Evolutionary conservation across 2,329 filamentous ascomycete genomes (phyloP).

Genomic region (Albifimbria verrucaria): DNA sequence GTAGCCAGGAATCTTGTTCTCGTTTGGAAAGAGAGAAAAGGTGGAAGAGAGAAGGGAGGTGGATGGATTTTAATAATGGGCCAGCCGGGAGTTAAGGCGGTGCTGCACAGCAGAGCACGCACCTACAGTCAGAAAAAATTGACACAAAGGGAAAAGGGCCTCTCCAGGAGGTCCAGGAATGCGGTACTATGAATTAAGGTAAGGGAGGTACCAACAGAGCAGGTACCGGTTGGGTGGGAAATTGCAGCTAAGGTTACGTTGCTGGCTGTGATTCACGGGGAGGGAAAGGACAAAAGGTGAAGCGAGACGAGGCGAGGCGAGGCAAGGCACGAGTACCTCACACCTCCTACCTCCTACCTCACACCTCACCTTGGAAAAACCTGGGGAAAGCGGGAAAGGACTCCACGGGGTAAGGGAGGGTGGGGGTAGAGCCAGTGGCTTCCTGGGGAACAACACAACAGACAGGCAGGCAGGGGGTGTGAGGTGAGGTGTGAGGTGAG

Average conservation of each 20-base stretch:
- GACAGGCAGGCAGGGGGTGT: background rate
- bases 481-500: no score
- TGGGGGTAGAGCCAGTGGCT: background rate
- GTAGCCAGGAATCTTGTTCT: no score
- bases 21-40: background rate
- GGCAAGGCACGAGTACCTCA: background rate
- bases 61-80: background rate
- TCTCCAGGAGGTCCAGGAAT: background rate
- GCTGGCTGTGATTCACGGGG: background rate
- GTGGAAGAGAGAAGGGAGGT: background rate
- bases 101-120: background rate
- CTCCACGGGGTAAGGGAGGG: background rate
- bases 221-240: background rate
- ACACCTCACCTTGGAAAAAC: no score
- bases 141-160: background rate
- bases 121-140: background rate
- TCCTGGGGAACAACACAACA: no score
- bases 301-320: background rate
- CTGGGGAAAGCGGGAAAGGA: background rate
- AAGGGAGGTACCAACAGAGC: no score
- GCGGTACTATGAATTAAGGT: no score
- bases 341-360: no score
- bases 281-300: no score
- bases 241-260: background rate
- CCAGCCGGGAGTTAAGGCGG: no score